A percentile compares a stretch with the other conserved stretches of the same genome.
Evolutionary conservation across 108 stramenopile species (phyloP).

Genomic region (Ochromonas danica): DNA sequence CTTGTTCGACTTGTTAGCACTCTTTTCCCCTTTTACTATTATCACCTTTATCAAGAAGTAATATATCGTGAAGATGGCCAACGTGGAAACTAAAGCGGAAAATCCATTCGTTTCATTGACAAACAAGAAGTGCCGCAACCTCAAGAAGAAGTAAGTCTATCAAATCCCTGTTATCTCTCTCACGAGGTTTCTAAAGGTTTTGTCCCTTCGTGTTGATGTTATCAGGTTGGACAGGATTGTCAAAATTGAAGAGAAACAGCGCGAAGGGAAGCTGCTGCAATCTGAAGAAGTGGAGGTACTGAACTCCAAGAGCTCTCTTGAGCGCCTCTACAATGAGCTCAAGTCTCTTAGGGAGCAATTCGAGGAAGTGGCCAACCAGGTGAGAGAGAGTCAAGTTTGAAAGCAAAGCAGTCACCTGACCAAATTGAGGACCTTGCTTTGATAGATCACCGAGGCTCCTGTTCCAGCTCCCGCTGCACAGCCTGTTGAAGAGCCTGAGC

Average conservation of each 20-base stretch:
- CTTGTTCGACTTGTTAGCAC: too few relatives aligned
- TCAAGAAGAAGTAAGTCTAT: constrained; percentile 12
- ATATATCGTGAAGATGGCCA: too few relatives aligned
- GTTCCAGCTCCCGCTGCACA: background rate
- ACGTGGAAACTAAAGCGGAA: too few relatives aligned
- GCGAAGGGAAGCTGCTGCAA: background rate
- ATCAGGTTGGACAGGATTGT: background rate
- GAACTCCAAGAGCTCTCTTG: background rate
- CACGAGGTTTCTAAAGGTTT: background rate
- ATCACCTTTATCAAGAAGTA: too few relatives aligned
- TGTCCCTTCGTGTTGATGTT: background rate
- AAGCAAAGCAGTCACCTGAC: background rate
- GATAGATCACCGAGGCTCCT: background rate
- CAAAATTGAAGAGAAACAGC: background rate
- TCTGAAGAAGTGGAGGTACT: background rate
- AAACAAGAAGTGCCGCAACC: background rate
- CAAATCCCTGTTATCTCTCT: background rate
- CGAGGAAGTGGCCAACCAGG: constrained; percentile 19
- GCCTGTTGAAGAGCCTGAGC: background rate
- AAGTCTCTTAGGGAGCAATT: background rate
- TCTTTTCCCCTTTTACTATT: too few relatives aligned
- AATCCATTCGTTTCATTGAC: background rate
- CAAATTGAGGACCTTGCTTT: background rate
- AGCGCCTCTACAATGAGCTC: background rate
- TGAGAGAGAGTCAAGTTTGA: background rate